phyloP scores from a whole-genome alignment of 129 eudicot genomes.

The Heracleum sosnowskyi region DNA sequence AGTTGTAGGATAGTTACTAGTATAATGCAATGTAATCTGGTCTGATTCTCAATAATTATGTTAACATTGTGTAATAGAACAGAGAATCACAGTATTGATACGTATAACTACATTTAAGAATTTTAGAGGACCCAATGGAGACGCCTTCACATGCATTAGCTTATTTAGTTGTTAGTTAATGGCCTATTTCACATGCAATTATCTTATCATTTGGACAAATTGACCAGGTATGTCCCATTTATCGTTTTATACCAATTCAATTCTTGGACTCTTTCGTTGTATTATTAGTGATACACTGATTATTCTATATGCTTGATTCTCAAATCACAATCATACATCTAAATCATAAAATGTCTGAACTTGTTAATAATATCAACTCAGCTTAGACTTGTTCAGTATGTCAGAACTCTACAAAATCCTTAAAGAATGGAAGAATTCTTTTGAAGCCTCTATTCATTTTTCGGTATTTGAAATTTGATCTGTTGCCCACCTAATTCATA shows the following conservation, averaged over 20 bases:
- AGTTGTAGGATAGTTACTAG: not conserved
- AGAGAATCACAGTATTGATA: not conserved
- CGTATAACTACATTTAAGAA: not conserved
- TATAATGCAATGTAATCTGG: too few species aligned
- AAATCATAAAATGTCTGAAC: too few species aligned
- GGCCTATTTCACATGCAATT: not conserved
- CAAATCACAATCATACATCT: too few species aligned
- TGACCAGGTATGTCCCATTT: not conserved
- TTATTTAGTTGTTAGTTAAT: not conserved
- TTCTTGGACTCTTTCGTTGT: not conserved
- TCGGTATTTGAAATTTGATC: too few species aligned
- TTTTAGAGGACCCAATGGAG: not conserved
- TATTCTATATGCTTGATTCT: too few species aligned
- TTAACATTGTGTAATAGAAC: too few species aligned
- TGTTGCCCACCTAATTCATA: too few species aligned
- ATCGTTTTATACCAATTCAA: not conserved
- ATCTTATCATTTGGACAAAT: not conserved
- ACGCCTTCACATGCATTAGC: conserved; percentile 3
- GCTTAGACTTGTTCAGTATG: too few species aligned
- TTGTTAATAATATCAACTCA: not conserved
- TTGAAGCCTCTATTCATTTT: not conserved
- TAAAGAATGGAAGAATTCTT: too few species aligned
- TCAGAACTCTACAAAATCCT: too few species aligned
- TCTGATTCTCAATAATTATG: too few species aligned
- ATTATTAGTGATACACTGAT: too few species aligned